A percentile compares a stretch with the other conserved stretches of the same genome.
Evolutionary conservation across 768 basidiomycete species (phyloP).

Genomic region (Candolleomyces aberdarensis): DNA sequence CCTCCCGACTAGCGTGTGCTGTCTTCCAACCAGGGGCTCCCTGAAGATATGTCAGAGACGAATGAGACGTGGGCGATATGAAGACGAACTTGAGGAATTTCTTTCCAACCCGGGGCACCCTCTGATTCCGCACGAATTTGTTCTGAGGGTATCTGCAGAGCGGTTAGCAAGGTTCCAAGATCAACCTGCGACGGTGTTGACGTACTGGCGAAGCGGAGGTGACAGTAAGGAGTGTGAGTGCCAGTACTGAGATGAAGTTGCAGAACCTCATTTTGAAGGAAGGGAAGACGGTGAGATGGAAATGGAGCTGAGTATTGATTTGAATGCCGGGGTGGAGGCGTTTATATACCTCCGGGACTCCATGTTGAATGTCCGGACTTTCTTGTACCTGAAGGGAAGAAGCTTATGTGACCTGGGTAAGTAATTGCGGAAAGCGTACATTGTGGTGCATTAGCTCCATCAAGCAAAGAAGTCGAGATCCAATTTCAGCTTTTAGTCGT

Average conservation of each 20-base stretch:
- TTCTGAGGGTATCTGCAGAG: neutral
- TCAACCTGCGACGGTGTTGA: neutral
- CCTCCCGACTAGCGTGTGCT: too few species aligned
- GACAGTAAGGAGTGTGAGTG: neutral
- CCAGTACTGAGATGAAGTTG: neutral
- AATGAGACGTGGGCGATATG: neutral
- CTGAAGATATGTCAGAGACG: neutral
- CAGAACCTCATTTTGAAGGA: neutral
- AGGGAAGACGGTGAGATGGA: neutral
- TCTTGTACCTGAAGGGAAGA: conserved; percentile 3
- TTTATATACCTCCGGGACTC: neutral
- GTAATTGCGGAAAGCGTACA: too few species aligned
- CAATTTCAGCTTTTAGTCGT: conserved; percentile 4
- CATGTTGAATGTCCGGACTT: neutral
- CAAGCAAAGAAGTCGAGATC: conserved; percentile 2
- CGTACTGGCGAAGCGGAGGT: neutral
- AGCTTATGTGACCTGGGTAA: neutral
- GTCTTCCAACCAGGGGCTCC: neutral
- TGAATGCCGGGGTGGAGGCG: neutral
- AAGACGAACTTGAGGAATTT: too few species aligned
- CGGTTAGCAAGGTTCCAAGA: neutral
- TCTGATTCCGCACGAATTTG: neutral
- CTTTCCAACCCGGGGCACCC: too few species aligned
- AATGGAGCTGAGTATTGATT: neutral
- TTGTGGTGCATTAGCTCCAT: conserved; percentile 4